Percentiles rank a stretch among this genome's conserved stretches.
These are phyloP conservation scores for Durusdinium trenchii DNA, from an alignment of 73 alveolate species.

Conservation along the genomic window DNA sequence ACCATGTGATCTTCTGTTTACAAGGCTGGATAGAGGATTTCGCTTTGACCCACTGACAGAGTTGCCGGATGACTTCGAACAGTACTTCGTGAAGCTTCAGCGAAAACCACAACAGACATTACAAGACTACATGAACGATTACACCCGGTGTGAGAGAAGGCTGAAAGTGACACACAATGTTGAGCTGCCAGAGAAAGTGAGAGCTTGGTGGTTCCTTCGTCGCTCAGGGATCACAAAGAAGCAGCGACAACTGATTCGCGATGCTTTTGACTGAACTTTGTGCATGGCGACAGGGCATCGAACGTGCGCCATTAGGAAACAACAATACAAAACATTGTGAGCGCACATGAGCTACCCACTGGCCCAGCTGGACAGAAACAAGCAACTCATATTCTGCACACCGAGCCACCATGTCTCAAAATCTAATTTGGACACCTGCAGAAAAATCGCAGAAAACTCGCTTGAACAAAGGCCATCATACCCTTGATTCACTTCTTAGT, in stretches of 20 bases:
- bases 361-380: too few species aligned
- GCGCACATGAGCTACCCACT: too few species aligned
- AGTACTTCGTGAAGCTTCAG: not conserved
- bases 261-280: too few species aligned
- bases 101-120: not conserved
- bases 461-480: too few species aligned
- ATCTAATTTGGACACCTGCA: too few species aligned
- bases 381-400: too few species aligned
- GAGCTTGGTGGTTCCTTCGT: not conserved
- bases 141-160: not conserved
- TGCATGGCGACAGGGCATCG: too few species aligned
- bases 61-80: constrained; percentile 2
- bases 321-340: too few species aligned
- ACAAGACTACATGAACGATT: not conserved
- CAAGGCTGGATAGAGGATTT: not conserved
- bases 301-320: too few species aligned
- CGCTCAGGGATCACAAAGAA: not conserved
- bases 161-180: not conserved
- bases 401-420: too few species aligned
- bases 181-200: not conserved
- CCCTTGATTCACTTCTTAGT: too few species aligned
- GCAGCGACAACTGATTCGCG: not conserved
- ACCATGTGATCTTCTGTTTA: not conserved
- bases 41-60: not conserved
- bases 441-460: too few species aligned